Conservation (phyloP, 768 basidiomycete genomes). For the Amyloporia xantha region DNA sequence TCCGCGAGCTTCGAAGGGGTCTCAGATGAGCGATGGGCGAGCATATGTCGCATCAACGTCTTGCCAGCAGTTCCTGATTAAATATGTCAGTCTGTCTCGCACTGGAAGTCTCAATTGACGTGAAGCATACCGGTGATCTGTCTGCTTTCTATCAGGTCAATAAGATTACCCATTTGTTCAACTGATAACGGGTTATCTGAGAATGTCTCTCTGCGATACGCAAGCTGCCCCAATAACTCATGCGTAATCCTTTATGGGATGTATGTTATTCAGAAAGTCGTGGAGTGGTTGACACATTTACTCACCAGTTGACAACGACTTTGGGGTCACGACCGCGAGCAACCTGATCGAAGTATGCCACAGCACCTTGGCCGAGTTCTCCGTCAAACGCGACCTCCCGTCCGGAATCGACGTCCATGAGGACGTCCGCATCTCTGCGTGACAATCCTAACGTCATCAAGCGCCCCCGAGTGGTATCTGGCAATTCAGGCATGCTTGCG, state of each 20-base stretch:
- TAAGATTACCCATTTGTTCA: slow-evolving; percentile 64
- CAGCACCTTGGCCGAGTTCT: slow-evolving; percentile 41
- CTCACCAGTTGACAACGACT: slow-evolving; percentile 82
- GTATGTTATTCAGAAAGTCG: neutral
- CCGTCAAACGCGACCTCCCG: slow-evolving; percentile 61
- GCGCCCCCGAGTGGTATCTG: slow-evolving; percentile 51
- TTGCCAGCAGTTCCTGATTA: slow-evolving; percentile 82
- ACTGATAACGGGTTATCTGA: slow-evolving; percentile 52
- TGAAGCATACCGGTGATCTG: slow-evolving; percentile 59
- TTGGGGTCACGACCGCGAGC: slow-evolving; percentile 53
- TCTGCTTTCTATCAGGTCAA: slow-evolving; percentile 64
- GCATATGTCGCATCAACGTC: slow-evolving; percentile 64
- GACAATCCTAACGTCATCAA: slow-evolving; percentile 51
- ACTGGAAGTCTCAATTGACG: too few relatives aligned
- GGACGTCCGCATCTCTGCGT: slow-evolving; percentile 62
- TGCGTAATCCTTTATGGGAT: slow-evolving; percentile 93
- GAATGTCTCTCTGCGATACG: slow-evolving; percentile 50
- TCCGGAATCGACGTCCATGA: slow-evolving; percentile 67
- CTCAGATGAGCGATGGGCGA: slow-evolving; percentile 36
- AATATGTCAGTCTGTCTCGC: too few relatives aligned
- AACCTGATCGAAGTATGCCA: slow-evolving; percentile 80
- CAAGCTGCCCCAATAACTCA: slow-evolving; percentile 76
- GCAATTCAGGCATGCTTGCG: slow-evolving; percentile 66
- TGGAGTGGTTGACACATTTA: neutral
- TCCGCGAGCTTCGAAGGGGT: slow-evolving; percentile 38